These are phyloP conservation scores for Wickerhamomyces strasburgensis DNA, from an alignment of 805 yeast genomes.

Conservation along the genomic window DNA sequence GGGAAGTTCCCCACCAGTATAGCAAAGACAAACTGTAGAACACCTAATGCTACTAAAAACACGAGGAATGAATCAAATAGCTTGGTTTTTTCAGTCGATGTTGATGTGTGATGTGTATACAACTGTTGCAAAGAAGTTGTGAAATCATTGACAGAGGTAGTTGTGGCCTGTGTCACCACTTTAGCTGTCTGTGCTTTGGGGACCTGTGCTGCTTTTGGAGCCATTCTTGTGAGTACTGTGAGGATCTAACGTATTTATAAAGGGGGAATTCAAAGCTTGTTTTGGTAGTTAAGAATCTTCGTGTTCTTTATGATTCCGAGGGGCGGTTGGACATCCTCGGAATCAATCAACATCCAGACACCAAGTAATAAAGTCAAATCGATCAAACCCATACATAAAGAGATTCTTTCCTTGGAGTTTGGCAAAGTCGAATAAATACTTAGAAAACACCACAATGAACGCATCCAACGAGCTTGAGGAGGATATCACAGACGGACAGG, in stretches of 20 bases:
- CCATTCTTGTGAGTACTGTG: too few relatives aligned
- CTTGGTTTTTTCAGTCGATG: conserved; percentile 23
- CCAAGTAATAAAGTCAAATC: too few relatives aligned
- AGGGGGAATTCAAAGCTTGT: too few relatives aligned
- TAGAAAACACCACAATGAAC: too few relatives aligned
- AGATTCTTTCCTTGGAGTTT: too few relatives aligned
- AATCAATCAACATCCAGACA: too few relatives aligned
- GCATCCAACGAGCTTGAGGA: not conserved
- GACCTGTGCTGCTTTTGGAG: conserved; percentile 1
- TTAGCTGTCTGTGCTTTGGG: conserved; percentile 1
- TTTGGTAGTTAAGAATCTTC: not conserved
- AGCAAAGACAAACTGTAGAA: conserved; percentile 74
- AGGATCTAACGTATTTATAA: too few relatives aligned
- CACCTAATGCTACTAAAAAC: conserved; percentile 70
- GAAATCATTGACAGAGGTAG: conserved; percentile 22
- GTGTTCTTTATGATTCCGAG: too few relatives aligned
- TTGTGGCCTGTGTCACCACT: not conserved
- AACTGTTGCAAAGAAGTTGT: conserved; percentile 28
- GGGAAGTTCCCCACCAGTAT: conserved; percentile 84
- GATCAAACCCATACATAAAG: too few relatives aligned
- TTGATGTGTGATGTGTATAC: conserved; percentile 6
- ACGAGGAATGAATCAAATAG: conserved; percentile 74
- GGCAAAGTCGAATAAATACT: too few relatives aligned
- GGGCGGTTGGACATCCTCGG: too few relatives aligned
- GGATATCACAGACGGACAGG: not conserved